Evolutionary conservation across 208 protist genomes (phyloP), one percentile per base, ranked within the genome.

Genomic region (Leishmania lainsoni): DNA sequence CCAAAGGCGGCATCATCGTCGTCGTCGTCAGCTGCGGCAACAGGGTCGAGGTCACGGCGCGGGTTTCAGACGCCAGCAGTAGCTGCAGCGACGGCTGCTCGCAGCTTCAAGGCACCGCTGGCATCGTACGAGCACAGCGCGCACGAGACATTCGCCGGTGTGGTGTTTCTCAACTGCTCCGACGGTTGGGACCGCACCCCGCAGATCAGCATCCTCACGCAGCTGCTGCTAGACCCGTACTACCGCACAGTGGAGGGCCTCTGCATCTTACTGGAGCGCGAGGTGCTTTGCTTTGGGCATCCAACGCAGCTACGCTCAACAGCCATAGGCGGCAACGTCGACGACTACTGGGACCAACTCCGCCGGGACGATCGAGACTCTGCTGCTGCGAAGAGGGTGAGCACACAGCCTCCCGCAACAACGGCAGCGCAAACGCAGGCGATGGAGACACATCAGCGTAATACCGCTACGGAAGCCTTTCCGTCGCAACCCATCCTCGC

Each of bases 101-200:
- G 74, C 42, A 52, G 48, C 29, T 65, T 76, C 45, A 76, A 70
- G 58, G 29, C 66, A 26, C 8, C 78, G 14, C 26, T 80, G 8
- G 85, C 81, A 26, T 86, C 81, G 17, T 88, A 81, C 74, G 76
- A 54, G 48, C 75, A 72, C 22, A 74, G 77, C 29, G 79, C 79
- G 4, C 78, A 86, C 35, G 59, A 56, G 56, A 52, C 81, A 58
- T 81, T 79, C 58, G 72, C 85, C 3, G 56, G 78, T 16, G 75
- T 86, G 0, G 80, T 88, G 14, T 76, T 86, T 10, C 22, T 88
- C 32, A 88, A 99, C 86, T 99, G 97, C 82, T 89, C 88, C 3
- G 97, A 99, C 81, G 97, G 97, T 0, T 99, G 97, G 97, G 97
- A 98, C 78, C 90, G 97, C 71, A 99, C 98, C 0, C 68, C 95